Evolutionary conservation across 1,284 basidiomycete species (phyloP).

Genomic region (Cutaneotrichosporon arboriforme): DNA sequence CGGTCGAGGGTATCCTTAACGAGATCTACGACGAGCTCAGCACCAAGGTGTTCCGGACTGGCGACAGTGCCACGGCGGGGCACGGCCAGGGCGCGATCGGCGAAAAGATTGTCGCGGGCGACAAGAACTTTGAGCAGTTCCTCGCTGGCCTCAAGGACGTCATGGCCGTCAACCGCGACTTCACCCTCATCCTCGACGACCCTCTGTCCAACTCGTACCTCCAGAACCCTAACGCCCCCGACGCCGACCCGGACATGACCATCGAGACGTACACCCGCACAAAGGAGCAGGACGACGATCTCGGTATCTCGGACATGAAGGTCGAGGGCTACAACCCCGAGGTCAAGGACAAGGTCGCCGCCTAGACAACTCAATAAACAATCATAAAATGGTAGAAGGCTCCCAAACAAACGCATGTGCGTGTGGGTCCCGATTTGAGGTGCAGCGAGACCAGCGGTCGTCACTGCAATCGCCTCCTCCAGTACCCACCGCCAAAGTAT

Average conservation of each 20-base stretch:
- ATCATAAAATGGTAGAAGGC: too few species aligned
- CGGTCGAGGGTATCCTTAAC: conserved; percentile 87
- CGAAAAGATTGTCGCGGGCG: conserved; percentile 50
- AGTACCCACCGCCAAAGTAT: too few species aligned
- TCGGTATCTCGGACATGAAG: conserved; percentile 95
- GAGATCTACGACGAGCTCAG: conserved; percentile 95
- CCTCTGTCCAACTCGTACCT: conserved; percentile 93
- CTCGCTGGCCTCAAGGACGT: conserved; percentile 72
- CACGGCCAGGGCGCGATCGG: conserved; percentile 31
- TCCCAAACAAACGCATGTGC: too few species aligned
- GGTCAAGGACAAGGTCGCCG: conserved; percentile 3
- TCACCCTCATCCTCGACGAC: conserved; percentile 92
- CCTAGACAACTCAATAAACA: too few species aligned
- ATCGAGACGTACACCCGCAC: conserved; percentile 77
- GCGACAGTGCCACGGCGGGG: conserved; percentile 35
- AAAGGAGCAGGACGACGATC: conserved; percentile 89
- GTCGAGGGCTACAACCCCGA: conserved; percentile 71
- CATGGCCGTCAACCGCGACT: conserved; percentile 68
- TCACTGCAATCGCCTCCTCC: too few species aligned
- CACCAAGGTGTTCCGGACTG: conserved; percentile 73
- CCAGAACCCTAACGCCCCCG: conserved; percentile 89
- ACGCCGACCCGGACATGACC: conserved; percentile 84
- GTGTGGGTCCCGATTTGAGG: too few species aligned
- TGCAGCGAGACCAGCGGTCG: too few species aligned
- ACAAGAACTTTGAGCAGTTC: conserved; percentile 66